Percentiles rank a stretch among this genome's conserved stretches.
These are phyloP conservation scores for Neurospora sp. DNA, from an alignment of 495 filamentous ascomycete genomes.

Conservation along the genomic window DNA sequence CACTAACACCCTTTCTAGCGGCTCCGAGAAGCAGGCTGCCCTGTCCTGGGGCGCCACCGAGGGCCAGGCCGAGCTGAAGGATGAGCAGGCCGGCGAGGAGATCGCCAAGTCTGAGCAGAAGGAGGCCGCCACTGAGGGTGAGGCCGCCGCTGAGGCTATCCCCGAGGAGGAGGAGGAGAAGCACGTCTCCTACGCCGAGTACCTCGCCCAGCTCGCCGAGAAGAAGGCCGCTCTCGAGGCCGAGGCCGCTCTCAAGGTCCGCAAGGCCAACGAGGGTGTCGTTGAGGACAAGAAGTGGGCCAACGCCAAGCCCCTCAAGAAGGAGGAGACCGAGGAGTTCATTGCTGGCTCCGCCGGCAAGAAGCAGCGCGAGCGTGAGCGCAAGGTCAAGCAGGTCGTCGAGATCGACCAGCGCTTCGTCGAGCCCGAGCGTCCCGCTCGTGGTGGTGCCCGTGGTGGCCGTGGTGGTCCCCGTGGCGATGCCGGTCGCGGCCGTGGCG, in stretches of 20 bases:
- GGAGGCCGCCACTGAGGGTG: conserved; percentile 34
- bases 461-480: conserved; percentile 33
- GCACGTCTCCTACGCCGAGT: conserved; percentile 76
- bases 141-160: conserved; percentile 24
- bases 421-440: conserved; percentile 47
- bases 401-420: conserved; percentile 77
- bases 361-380: conserved; percentile 75
- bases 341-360: conserved; percentile 68
- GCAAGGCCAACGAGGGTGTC: conserved; percentile 83
- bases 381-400: conserved; percentile 82
- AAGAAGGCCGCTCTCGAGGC: conserved; percentile 65
- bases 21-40: conserved; percentile 85
- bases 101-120: conserved; percentile 74
- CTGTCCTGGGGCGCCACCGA: conserved; percentile 81
- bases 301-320: conserved; percentile 64
- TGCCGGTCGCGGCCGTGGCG: conserved; percentile 24
- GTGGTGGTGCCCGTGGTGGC: conserved; percentile 43
- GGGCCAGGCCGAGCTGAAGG: conserved; percentile 70
- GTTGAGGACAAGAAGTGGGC: conserved; percentile 87
- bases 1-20: conserved; percentile 24
- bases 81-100: conserved; percentile 77
- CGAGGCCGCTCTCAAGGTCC: conserved; percentile 47
- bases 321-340: conserved; percentile 65
- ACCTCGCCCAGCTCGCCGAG: conserved; percentile 77
- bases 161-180: conserved; percentile 71